These are phyloP conservation scores for Calocybe gambosa DNA, from an alignment of 1,284 basidiomycete genomes.

Conservation along the genomic window DNA sequence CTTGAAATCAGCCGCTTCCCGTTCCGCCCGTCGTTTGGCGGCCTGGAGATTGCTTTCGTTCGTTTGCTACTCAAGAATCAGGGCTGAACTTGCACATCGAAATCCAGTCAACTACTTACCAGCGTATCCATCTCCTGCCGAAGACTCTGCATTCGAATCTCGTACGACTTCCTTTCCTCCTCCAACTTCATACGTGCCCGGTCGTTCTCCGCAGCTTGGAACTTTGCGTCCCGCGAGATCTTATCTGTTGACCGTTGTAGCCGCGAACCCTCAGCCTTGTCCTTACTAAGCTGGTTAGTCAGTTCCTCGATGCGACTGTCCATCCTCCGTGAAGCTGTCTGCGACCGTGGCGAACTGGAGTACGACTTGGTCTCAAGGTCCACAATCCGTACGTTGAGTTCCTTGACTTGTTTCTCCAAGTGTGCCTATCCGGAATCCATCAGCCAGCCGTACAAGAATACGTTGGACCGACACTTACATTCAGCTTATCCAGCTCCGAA, in stretches of 20 bases:
- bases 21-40: conserved; percentile 68
- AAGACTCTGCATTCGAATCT: conserved; percentile 49
- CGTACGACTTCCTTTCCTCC: conserved; percentile 56
- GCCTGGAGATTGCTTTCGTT: conserved; percentile 61
- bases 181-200: conserved; percentile 55
- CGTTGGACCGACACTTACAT: conserved; percentile 52
- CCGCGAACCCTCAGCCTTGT: conserved; percentile 44
- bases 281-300: conserved; percentile 48
- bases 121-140: conserved; percentile 53
- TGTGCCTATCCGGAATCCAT: conserved; percentile 45
- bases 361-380: conserved; percentile 79
- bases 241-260: conserved; percentile 48
- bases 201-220: conserved; percentile 55
- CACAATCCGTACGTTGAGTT: conserved; percentile 72
- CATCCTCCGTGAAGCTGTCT: conserved; percentile 47
- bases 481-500: conserved; percentile 69
- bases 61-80: conserved; percentile 48
- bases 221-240: conserved; percentile 44
- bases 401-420: conserved; percentile 79
- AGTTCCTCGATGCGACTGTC: conserved; percentile 72
- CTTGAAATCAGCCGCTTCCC: conserved; percentile 67
- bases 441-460: not conserved
- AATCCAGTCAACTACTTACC: conserved; percentile 21
- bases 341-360: conserved; percentile 54
- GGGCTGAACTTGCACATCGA: conserved; percentile 2